Percentiles rank a stretch among this genome's conserved stretches.
Conservation (phyloP, 345 rosid genomes). For the Barbarea vulgaris region DNA sequence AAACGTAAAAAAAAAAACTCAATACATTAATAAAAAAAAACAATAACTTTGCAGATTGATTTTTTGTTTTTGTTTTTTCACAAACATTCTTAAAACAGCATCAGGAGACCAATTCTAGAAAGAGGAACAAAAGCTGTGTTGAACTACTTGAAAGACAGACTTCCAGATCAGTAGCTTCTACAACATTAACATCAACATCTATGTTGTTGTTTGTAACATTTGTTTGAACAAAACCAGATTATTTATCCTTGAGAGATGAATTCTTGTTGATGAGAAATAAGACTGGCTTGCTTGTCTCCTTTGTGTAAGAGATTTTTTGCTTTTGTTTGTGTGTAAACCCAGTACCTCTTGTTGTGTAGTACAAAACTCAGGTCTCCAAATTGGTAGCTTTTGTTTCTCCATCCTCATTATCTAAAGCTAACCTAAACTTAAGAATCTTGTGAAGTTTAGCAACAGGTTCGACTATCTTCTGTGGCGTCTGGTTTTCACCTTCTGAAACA, state of each 20-base stretch:
- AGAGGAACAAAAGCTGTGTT: slow-evolving; percentile 85
- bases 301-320: slow-evolving; percentile 22
- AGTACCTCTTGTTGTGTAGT: slow-evolving; percentile 1
- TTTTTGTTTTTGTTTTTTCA: neutral
- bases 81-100: slow-evolving; percentile 51
- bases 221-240: slow-evolving; percentile 16
- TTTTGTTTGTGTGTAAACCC: slow-evolving; percentile 16
- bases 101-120: slow-evolving; percentile 81
- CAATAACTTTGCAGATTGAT: neutral
- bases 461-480: slow-evolving; percentile 49
- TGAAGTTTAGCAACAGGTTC: slow-evolving; percentile 56
- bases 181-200: neutral
- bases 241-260: neutral
- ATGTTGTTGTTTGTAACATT: slow-evolving; percentile 35
- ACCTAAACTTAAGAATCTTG: slow-evolving; percentile 57
- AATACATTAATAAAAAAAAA: neutral
- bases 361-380: slow-evolving; percentile 17
- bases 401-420: slow-evolving; percentile 45
- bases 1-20: neutral
- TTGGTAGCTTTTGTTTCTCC: slow-evolving; percentile 33
- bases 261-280: slow-evolving; percentile 1
- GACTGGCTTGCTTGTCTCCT: neutral
- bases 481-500: slow-evolving; percentile 42
- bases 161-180: slow-evolving; percentile 54
- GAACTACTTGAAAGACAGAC: slow-evolving; percentile 77